Conservation (phyloP, 2,329 filamentous ascomycete genomes). For the Fusarium pseudoanthophilum region DNA sequence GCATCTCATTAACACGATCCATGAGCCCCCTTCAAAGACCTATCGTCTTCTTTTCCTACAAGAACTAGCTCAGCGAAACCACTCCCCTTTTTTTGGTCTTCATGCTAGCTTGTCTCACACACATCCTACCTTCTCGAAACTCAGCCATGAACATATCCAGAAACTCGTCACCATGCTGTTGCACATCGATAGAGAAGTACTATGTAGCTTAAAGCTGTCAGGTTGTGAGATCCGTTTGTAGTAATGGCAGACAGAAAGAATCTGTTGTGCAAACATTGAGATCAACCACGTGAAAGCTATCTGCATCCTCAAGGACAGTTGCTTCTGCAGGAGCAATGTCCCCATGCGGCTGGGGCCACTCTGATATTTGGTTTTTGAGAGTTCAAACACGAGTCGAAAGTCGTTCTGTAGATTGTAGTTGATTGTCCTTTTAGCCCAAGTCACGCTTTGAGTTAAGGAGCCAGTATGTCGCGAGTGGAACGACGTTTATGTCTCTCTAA, state of each 20-base stretch:
- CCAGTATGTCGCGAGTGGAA: constrained; percentile 49
- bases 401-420: constrained; percentile 46
- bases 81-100: constrained; percentile 39
- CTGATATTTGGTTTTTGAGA: constrained; percentile 38
- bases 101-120: constrained; percentile 48
- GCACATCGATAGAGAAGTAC: constrained; percentile 44
- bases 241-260: constrained; percentile 45
- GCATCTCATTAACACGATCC: constrained; percentile 40
- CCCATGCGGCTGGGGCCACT: constrained; percentile 44
- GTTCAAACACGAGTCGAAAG: constrained; percentile 44
- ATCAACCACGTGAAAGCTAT: constrained; percentile 46
- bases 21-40: neutral
- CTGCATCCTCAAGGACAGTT: constrained; percentile 47
- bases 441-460: constrained; percentile 51
- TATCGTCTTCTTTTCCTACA: constrained; percentile 42
- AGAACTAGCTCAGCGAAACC: constrained; percentile 49
- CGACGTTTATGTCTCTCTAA: constrained; percentile 45
- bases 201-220: constrained; percentile 44
- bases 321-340: constrained; percentile 50
- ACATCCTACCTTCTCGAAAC: constrained; percentile 45
- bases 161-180: constrained; percentile 41
- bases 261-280: constrained; percentile 51
- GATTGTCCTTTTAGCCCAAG: constrained; percentile 51
- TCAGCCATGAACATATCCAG: constrained; percentile 39
- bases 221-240: constrained; percentile 45